Conservation (phyloP, 306 rosid genomes). For the Dalbergia cultrata region DNA sequence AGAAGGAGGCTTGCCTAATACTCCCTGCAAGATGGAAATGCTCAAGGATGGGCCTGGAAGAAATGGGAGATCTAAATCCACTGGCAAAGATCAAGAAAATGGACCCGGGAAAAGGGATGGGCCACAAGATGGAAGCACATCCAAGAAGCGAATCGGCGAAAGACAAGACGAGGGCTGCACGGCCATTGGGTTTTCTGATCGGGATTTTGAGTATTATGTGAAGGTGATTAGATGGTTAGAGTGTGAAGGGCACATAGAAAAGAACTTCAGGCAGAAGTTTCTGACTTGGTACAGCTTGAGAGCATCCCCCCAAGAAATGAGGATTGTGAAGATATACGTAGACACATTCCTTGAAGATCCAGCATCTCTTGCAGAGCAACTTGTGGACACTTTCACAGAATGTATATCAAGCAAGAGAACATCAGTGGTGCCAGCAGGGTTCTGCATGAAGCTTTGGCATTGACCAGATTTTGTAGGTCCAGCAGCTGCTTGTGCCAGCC, state of each 20-base stretch:
- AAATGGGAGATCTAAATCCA: slow-evolving; percentile 69
- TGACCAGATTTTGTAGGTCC: slow-evolving; percentile 51
- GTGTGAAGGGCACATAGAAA: slow-evolving; percentile 91
- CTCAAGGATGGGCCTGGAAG: slow-evolving; percentile 76
- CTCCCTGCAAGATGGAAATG: slow-evolving; percentile 82
- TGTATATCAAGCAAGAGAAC: slow-evolving; percentile 76
- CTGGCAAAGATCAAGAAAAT: slow-evolving; percentile 70
- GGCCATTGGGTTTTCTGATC: slow-evolving; percentile 57
- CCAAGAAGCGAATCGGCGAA: slow-evolving; percentile 73
- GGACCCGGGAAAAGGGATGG: slow-evolving; percentile 68
- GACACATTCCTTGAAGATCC: slow-evolving; percentile 86
- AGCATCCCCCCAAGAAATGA: slow-evolving; percentile 79
- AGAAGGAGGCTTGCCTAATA: slow-evolving; percentile 79
- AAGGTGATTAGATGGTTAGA: slow-evolving; percentile 92
- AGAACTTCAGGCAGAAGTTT: slow-evolving; percentile 94
- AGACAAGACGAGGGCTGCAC: slow-evolving; percentile 63
- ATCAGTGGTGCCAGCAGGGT: slow-evolving; percentile 74
- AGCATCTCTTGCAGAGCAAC: slow-evolving; percentile 91
- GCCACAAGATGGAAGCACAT: slow-evolving; percentile 81
- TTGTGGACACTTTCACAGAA: slow-evolving; percentile 91
- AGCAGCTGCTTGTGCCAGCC: slow-evolving; percentile 21
- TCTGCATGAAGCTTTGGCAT: slow-evolving; percentile 98
- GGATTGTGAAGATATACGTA: slow-evolving; percentile 81
- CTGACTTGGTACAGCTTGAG: slow-evolving; percentile 97
- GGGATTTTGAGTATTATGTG: slow-evolving; percentile 87